Evolutionary conservation across 129 eudicot species (phyloP), one percentile per base, ranked within the genome.

Genomic region (Flaveria linearis): DNA sequence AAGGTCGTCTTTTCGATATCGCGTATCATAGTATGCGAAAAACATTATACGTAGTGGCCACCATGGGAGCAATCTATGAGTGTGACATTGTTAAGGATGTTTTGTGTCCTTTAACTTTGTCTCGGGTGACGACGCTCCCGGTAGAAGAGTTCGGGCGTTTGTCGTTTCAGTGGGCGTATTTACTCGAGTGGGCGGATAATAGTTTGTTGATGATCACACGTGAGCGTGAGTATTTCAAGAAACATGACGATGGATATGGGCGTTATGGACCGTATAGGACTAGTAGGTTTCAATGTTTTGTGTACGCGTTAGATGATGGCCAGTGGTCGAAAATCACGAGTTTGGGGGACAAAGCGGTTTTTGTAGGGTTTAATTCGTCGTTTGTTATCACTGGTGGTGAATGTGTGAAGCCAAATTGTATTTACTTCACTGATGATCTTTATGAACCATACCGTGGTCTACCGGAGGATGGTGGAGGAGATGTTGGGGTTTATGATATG

Each of bases 381-480:
- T 79, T 79, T 28, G 57, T 25, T 11, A 12, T 72, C 4, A 73
- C 63, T 23, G 73, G 69, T 11, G 78, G 78, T 0, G 69, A 63
- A 30, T 17, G 46, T 0, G 66, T 79, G 66, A 72, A 63, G 73
- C 39, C 60, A 0, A 13, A 72, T 51, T 63, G 78, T 79, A 52
- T 79, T 8, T 79, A 72, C 45, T 72, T 72, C 50, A 79, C 83
- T 0, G 78, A 79, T 14, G 83, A 79, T 79, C 73, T 79, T 50
- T 79, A 79, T 39, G 83, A 72, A 53, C 73, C 73, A 11, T 51
- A 52, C 13, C 78, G 78, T 11, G 74, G 46, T 72, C 33, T 79
- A 49, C 83, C 78, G 4, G 39, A 39, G 8, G 83, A 72, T 11
- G 73, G 83, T 51, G 78, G 83, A 8, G 73, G 73, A 43, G 78